Base-by-base conservation (phyloP, 2,329 filamentous ascomycete genomes). In the Xylariales sp. region DNA sequence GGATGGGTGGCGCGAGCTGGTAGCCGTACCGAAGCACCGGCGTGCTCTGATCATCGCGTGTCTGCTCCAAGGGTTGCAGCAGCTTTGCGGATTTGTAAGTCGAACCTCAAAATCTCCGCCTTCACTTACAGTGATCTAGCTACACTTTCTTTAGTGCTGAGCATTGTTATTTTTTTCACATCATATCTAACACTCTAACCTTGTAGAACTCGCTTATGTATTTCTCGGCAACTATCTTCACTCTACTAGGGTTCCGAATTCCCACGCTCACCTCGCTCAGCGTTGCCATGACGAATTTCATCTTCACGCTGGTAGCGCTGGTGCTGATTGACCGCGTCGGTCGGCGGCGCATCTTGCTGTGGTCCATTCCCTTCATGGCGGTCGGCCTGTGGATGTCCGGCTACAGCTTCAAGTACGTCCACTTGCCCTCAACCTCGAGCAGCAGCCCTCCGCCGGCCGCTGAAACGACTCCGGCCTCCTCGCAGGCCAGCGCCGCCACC, bases 191-290 rank as follows among this genome's bases (percentile, higher is more conserved):
- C n/a, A n/a, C n/a, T n/a, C n/a, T n/a, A n/a, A n/a, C n/a, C n/a
- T n/a, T n/a, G 6, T 47, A 82, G 76, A 95, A 95, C 64, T 89
- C 85, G 10, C 70, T 95, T 20, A 95, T 95, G 88, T 95, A 95
- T 62, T 95, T 88, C 56, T 88, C 85, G 1, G 85, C 85, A 4
- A 89, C 85, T 6, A 88, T 91, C 20, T 91, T 91, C 55, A 74
- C 77, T 3, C 72, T 88, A 21, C 74, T 95, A 1, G 84, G 84
- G 1, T 95, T 95, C 57, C 72, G 74, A 29, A 84, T 80, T 39
- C 88, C 88, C 5, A 93, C 87, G 0, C 72, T 91, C 34, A 88
- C 85, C 2, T 87, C 87, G 1, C 74, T 94, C 42, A 82, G 81
- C 3, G 84, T 95, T 12, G 88, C 88, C 0, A 71, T 83, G 40